phyloP scores from a whole-genome alignment of 176 grass and related monocot species.

The Triticum timopheevii region DNA sequence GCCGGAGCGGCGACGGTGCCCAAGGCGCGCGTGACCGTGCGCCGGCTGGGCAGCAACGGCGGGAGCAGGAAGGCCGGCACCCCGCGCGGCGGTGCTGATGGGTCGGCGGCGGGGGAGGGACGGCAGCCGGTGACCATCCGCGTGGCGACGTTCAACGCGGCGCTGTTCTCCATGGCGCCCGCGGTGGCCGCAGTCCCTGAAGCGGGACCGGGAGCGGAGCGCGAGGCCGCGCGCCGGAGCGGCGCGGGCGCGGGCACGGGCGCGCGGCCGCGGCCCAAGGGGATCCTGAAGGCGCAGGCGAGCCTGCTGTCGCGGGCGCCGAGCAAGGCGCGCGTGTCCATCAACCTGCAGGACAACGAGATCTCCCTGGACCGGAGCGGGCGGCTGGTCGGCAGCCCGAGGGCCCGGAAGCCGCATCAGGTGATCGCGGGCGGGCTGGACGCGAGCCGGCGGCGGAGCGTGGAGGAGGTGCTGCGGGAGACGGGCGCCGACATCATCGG shows the following conservation, averaged over 20 bases:
- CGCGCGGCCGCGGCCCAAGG: conserved; percentile 51
- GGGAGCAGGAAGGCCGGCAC: neutral
- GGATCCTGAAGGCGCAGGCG: conserved; percentile 84
- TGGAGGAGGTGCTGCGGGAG: conserved; percentile 87
- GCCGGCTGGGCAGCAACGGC: conserved; percentile 5
- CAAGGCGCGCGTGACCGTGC: conserved; percentile 48
- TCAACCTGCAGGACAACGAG: conserved; percentile 96
- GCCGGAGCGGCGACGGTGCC: neutral
- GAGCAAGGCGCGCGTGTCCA: conserved; percentile 84
- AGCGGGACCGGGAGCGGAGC: neutral
- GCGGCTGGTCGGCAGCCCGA: conserved; percentile 16
- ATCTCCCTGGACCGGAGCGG: conserved; percentile 74
- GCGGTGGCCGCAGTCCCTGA: conserved; percentile 31
- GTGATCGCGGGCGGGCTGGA: neutral
- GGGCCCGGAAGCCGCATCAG: conserved; percentile 6
- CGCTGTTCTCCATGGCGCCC: conserved; percentile 96
- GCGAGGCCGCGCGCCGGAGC: neutral
- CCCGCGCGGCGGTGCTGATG: neutral
- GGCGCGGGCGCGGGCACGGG: neutral
- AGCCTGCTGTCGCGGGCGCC: conserved; percentile 41
- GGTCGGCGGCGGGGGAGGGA: neutral
- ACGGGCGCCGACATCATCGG: conserved; percentile 80
- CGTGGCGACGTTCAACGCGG: conserved; percentile 92
- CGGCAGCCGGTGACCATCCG: conserved; percentile 49
- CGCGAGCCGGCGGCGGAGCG: conserved; percentile 45